phyloP scores from a whole-genome alignment of 169 alveolate genomes.

The Eimeria nieschulzi region DNA sequence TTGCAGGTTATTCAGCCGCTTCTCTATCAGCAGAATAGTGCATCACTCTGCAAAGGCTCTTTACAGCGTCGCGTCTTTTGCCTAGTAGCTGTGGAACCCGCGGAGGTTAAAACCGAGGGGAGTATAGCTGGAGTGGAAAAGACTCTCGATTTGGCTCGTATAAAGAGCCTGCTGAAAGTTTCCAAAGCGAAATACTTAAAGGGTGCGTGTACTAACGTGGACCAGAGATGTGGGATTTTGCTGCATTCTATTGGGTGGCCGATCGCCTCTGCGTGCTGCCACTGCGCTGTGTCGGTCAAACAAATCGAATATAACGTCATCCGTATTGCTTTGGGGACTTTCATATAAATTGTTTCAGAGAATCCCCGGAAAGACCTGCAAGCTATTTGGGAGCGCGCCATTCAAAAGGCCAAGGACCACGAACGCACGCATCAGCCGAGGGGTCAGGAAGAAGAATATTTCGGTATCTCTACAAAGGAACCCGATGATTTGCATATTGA shows the following conservation, averaged over 20 bases:
- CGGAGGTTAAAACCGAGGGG: background rate
- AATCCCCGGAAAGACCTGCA: conserved; percentile 49
- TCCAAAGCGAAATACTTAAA: conserved; percentile 18
- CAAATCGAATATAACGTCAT: too few relatives aligned
- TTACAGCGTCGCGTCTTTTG: conserved; percentile 53
- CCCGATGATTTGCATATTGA: conserved; percentile 53
- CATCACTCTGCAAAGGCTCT: conserved; percentile 52
- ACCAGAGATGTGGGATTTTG: too few relatives aligned
- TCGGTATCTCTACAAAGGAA: conserved; percentile 16
- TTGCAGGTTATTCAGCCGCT: conserved; percentile 56
- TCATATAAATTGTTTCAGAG: background rate
- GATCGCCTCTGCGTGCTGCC: too few relatives aligned
- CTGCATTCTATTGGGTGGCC: too few relatives aligned
- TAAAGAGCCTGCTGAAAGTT: conserved; percentile 18
- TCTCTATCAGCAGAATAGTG: conserved; percentile 61
- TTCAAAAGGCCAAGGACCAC: conserved; percentile 47
- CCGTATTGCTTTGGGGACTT: too few relatives aligned
- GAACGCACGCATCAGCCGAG: background rate
- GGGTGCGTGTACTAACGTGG: background rate
- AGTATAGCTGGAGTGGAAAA: background rate
- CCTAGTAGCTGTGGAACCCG: conserved; percentile 55
- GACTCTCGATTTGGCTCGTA: conserved; percentile 35
- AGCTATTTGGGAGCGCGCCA: conserved; percentile 49
- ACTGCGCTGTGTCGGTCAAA: too few relatives aligned
- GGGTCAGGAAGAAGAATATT: background rate